A percentile compares a stretch with the other conserved stretches of the same genome.
Evolutionary conservation across 2,329 filamentous ascomycete genomes (phyloP).

Genomic region (Hypoxylon sp.): DNA sequence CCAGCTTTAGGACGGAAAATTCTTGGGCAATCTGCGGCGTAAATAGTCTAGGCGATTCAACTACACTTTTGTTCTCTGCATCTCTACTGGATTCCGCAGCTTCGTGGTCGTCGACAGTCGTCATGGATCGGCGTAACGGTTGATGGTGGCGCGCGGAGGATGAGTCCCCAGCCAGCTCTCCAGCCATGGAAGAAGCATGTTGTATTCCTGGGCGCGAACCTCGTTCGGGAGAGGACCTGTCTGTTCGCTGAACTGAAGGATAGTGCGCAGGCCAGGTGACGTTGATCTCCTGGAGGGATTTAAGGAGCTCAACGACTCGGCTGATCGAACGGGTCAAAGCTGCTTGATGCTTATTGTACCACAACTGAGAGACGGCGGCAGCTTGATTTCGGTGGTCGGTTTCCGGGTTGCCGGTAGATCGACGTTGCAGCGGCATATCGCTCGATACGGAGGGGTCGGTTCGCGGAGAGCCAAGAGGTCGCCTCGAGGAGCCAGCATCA

Average conservation of each 20-base stretch:
- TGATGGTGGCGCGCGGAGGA: conserved; percentile 62
- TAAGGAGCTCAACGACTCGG: conserved; percentile 85
- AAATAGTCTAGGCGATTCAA: conserved; percentile 83
- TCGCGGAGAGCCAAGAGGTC: conserved; percentile 54
- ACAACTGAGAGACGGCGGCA: conserved; percentile 90
- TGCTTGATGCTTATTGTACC: conserved; percentile 93
- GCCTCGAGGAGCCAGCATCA: conserved; percentile 60
- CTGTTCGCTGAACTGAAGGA: conserved; percentile 81
- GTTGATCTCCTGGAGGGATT: conserved; percentile 90
- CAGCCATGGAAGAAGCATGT: conserved; percentile 74
- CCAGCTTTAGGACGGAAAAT: conserved; percentile 94
- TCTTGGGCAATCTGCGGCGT: conserved; percentile 95
- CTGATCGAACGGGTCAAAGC: conserved; percentile 90
- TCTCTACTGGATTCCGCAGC: conserved; percentile 80
- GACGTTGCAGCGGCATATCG: conserved; percentile 62
- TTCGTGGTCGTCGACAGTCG: conserved; percentile 73
- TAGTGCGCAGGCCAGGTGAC: conserved; percentile 94
- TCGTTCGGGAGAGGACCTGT: conserved; percentile 58
- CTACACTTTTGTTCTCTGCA: conserved; percentile 71
- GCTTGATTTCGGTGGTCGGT: conserved; percentile 78
- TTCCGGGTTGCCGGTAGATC: conserved; percentile 64
- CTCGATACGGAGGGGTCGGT: conserved; percentile 64
- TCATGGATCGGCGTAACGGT: conserved; percentile 77
- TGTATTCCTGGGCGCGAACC: conserved; percentile 73
- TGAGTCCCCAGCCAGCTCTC: conserved; percentile 67